Conservation (phyloP, 257 asterid species). For the Paulownia fortunei region DNA sequence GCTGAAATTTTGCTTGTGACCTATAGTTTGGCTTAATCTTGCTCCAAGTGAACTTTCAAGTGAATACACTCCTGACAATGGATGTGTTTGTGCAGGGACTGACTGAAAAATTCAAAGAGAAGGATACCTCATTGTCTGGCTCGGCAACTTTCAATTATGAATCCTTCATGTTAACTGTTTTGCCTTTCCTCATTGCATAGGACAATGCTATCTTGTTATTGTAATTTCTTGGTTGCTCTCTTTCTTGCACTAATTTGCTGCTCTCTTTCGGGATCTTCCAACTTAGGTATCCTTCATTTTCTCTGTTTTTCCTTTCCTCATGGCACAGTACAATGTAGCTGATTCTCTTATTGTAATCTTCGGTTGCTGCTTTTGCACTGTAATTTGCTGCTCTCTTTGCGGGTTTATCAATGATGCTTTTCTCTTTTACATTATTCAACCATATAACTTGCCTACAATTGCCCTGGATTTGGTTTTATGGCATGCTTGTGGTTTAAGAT, state of each 20-base stretch:
- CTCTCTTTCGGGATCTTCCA: too few species aligned
- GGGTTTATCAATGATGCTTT: neutral
- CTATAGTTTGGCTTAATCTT: neutral
- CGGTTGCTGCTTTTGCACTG: neutral
- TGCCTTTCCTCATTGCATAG: too few species aligned
- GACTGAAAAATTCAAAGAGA: slow-evolving; percentile 97
- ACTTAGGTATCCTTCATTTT: too few species aligned
- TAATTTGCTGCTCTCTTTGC: neutral
- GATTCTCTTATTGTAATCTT: neutral
- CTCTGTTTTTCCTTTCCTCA: slow-evolving; percentile 88
- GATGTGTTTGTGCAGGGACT: slow-evolving; percentile 64
- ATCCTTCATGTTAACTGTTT: slow-evolving; percentile 81
- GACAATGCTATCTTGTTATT: too few species aligned
- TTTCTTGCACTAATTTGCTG: too few species aligned
- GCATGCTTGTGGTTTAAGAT: too few species aligned
- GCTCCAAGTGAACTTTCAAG: neutral
- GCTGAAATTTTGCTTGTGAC: neutral
- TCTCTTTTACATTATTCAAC: neutral
- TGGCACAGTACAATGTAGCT: slow-evolving; percentile 52
- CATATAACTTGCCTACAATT: neutral
- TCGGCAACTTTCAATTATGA: slow-evolving; percentile 85
- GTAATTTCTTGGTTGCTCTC: too few species aligned
- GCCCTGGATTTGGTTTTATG: too few species aligned
- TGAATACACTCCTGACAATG: neutral
- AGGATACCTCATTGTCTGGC: slow-evolving; percentile 73